phyloP scores from a whole-genome alignment of 2,329 filamentous ascomycete genomes.

The Penicillium sp. region DNA sequence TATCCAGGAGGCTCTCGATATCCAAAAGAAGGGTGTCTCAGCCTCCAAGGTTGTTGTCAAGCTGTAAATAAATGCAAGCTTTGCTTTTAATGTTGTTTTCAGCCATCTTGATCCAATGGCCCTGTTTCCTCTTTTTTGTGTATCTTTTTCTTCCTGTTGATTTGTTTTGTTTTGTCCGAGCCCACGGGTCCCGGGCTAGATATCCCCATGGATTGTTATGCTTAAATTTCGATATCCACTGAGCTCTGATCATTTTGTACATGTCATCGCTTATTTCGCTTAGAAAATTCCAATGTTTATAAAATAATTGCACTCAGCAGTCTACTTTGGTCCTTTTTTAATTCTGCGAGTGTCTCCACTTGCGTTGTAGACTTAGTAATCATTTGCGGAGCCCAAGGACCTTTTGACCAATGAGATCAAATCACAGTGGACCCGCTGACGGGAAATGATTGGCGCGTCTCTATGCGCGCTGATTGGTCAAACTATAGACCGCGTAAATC shows the following conservation, averaged over 20 bases:
- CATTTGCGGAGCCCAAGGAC: no score
- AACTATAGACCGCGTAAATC: no score
- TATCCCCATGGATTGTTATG: background rate
- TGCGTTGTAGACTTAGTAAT: no score
- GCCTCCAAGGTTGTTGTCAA: conserved; percentile 43
- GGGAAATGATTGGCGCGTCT: no score
- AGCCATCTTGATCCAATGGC: background rate
- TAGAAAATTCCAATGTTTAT: no score
- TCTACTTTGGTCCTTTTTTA: no score
- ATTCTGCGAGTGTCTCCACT: no score
- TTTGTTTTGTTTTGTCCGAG: background rate
- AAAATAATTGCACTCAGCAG: no score
- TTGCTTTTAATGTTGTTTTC: background rate
- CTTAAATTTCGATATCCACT: conserved; percentile 1
- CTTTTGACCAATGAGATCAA: no score
- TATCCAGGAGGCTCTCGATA: conserved; percentile 41
- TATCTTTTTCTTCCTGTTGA: background rate
- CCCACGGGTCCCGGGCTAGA: background rate
- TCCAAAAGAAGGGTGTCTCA: conserved; percentile 39
- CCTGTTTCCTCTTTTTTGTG: no score
- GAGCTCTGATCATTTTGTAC: background rate
- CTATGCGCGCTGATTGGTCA: background rate
- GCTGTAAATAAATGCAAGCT: background rate
- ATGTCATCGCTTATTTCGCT: no score
- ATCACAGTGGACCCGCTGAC: no score